Conservation (phyloP, 129 eudicot genomes). For the Cynara cardunculus region DNA sequence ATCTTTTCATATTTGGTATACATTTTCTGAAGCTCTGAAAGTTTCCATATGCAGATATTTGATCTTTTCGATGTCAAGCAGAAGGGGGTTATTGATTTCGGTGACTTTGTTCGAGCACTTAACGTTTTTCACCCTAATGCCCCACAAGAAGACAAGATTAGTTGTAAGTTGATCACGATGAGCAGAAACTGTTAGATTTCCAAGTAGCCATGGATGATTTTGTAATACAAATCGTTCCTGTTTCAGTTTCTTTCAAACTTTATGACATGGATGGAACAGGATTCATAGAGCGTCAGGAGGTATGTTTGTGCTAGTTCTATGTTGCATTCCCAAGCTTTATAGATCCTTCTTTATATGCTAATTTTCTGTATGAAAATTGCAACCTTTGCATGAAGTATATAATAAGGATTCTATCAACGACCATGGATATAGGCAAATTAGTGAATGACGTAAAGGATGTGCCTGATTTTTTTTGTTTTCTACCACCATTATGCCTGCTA, state of each 20-base stretch:
- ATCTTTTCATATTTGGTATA: too few species aligned
- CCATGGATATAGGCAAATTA: too few species aligned
- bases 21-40: slow-evolving; percentile 7
- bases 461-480: not conserved
- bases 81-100: slow-evolving; percentile 89
- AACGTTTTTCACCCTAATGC: slow-evolving; percentile 97
- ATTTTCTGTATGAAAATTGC: not conserved
- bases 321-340: not conserved
- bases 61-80: slow-evolving; percentile 85
- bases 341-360: not conserved
- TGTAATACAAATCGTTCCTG: not conserved
- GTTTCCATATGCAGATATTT: slow-evolving; percentile 66
- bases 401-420: too few species aligned
- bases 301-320: slow-evolving; percentile 18
- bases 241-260: slow-evolving; percentile 89
- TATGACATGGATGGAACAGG: slow-evolving; percentile 98
- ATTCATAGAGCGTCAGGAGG: slow-evolving; percentile 98
- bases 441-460: not conserved
- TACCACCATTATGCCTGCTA: not conserved
- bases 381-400: too few species aligned
- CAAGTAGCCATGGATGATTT: slow-evolving; percentile 2
- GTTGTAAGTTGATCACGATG: slow-evolving; percentile 46
- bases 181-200: not conserved
- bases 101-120: slow-evolving; percentile 93
- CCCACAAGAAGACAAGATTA: slow-evolving; percentile 87